Evolutionary conservation across 306 rosid genomes (phyloP).

Genomic region (Vicia faba): DNA sequence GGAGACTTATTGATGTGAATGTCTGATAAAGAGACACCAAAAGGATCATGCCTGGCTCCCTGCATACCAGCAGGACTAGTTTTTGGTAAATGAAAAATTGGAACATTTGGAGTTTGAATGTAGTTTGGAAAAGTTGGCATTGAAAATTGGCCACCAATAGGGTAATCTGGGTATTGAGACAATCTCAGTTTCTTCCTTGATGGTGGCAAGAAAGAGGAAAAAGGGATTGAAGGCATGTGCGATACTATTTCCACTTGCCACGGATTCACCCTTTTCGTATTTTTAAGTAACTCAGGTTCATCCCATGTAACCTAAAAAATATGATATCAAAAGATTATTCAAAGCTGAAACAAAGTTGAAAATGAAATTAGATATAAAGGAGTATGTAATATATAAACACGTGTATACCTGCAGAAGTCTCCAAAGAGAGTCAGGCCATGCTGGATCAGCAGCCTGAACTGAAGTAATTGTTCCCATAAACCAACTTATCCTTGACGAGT

Average conservation of each 20-base stretch:
- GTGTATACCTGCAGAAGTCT: slow-evolving; percentile 75
- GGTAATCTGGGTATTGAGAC: slow-evolving; percentile 55
- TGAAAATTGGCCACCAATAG: slow-evolving; percentile 54
- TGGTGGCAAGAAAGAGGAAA: slow-evolving; percentile 70
- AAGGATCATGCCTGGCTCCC: slow-evolving; percentile 99
- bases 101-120: slow-evolving; percentile 51
- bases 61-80: slow-evolving; percentile 96
- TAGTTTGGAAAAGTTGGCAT: slow-evolving; percentile 55
- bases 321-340: slow-evolving; percentile 28
- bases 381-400: not conserved
- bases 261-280: slow-evolving; percentile 80
- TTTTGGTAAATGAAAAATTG: slow-evolving; percentile 57
- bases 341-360: not conserved
- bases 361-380: not conserved
- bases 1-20: slow-evolving; percentile 63
- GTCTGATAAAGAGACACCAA: slow-evolving; percentile 59
- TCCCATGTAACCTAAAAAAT: slow-evolving; percentile 80
- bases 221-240: slow-evolving; percentile 62
- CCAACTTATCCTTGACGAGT: slow-evolving; percentile 66
- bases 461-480: slow-evolving; percentile 81
- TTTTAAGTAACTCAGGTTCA: slow-evolving; percentile 79
- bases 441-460: slow-evolving; percentile 66
- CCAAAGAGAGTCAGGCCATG: slow-evolving; percentile 89
- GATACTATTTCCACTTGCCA: slow-evolving; percentile 84
- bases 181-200: slow-evolving; percentile 71